Conservation (phyloP, 208 protist genomes). For the Blastocrithidia nonstop region DNA sequence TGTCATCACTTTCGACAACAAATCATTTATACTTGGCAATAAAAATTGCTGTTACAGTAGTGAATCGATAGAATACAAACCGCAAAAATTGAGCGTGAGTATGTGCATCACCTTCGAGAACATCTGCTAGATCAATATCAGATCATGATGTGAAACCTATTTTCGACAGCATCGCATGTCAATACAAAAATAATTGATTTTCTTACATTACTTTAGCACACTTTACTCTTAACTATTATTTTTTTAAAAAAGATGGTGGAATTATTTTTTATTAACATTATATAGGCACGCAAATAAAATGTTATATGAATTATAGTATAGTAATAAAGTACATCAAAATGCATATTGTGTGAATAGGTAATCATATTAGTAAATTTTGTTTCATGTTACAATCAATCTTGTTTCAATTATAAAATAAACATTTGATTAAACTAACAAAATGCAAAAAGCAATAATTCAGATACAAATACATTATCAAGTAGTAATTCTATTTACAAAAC, state of each 20-base stretch:
- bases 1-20: conserved; percentile 21
- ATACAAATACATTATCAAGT: not conserved
- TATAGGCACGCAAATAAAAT: no score
- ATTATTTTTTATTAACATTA: no score
- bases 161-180: conserved; percentile 22
- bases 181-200: conserved; percentile 10
- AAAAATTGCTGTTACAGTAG: conserved; percentile 7
- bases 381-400: no score
- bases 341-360: no score
- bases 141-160: conserved; percentile 25
- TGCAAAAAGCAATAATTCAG: not conserved
- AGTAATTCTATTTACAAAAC: not conserved
- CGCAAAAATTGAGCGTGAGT: conserved; percentile 25
- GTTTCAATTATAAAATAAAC: no score
- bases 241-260: no score
- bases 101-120: conserved; percentile 22
- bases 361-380: no score
- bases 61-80: conserved; percentile 20
- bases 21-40: conserved; percentile 27
- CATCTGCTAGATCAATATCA: conserved; percentile 14
- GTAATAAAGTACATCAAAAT: no score
- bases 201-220: no score
- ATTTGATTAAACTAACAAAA: not conserved
- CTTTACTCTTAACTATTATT: no score
- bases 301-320: no score